phyloP scores from a whole-genome alignment of 192 early-diverging fungal species.

The Diversispora eburnea region DNA sequence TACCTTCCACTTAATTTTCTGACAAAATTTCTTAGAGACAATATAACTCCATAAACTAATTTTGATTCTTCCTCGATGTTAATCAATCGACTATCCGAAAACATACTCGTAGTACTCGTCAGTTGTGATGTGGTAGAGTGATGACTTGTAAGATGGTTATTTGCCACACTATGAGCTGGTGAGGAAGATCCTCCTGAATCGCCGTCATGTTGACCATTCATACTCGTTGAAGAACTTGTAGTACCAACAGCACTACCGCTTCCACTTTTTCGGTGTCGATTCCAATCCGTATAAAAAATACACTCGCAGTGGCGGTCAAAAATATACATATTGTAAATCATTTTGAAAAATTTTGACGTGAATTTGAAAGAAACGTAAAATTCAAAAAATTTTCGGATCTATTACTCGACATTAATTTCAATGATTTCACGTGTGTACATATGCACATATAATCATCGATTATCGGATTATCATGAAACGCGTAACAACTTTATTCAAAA shows the following conservation, averaged over 20 bases:
- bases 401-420: too few species aligned
- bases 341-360: conserved; percentile 21
- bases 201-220: conserved; percentile 36
- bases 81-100: conserved; percentile 49
- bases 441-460: not conserved
- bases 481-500: not conserved
- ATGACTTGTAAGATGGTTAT: conserved; percentile 31
- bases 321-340: conserved; percentile 86
- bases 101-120: conserved; percentile 27
- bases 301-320: conserved; percentile 92
- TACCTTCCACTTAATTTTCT: conserved; percentile 69
- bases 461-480: not conserved
- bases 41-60: conserved; percentile 94
- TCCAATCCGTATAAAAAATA: conserved; percentile 85
- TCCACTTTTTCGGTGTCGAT: conserved; percentile 40
- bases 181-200: conserved; percentile 30
- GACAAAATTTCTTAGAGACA: conserved; percentile 84
- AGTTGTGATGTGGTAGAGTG: conserved; percentile 26
- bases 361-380: not conserved
- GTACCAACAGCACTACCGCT: conserved; percentile 32
- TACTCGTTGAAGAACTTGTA: conserved; percentile 37
- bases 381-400: not conserved
- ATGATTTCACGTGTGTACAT: too few species aligned
- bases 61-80: conserved; percentile 84
- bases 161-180: conserved; percentile 20